Base-by-base conservation (phyloP, 1,284 basidiomycete genomes). In the Rhizopogon parksii region DNA sequence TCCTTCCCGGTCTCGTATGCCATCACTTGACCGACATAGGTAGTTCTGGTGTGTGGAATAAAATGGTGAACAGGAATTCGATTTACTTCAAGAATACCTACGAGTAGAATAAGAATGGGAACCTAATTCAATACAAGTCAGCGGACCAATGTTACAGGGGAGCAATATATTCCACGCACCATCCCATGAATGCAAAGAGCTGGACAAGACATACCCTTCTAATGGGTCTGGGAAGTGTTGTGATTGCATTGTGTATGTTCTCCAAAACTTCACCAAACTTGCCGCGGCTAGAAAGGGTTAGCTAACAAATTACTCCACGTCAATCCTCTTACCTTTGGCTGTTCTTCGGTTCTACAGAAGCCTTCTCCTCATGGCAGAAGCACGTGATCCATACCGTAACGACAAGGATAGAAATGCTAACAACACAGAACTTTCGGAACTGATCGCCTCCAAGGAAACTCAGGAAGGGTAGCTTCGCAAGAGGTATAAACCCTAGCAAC, bases 41-140 rank as follows among this genome's bases (percentile, higher is more conserved):
- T 94, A 1, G 94, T 96, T 14, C 86, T 85, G 55, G 47, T 59
- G 8, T 4, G 35, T 47, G 21, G 32, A 46, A 40, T 40, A 49
- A 34, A 45, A n/a, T 37, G 51, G 40, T 45, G n/a, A 45, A 34
- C 17, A 14, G 8, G 7, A 21, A 19, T 9, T 32, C 14, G 6
- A 14, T 57, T 6, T 9, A 56, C 12, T 14, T 46, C 38, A 12
- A 37, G 36, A 5, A 36, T 11, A 70, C 82, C 56, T 65, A 87
- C 79, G 91, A 82, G 64, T 95, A 96, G 70, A 96, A 96, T 34
- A 97, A 73, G 72, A 95, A 95, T 0, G 93, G 93, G 64, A 95
- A 96, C 91, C 89, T 86, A 55, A 40, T 45, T 25, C 53, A 36
- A 50, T 24, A 24, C 19, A 30, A 4, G 36, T 32, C 39, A 32